These are phyloP conservation scores for Ascochyta pisi DNA, from an alignment of 2,329 filamentous ascomycete genomes.

Conservation along the genomic window DNA sequence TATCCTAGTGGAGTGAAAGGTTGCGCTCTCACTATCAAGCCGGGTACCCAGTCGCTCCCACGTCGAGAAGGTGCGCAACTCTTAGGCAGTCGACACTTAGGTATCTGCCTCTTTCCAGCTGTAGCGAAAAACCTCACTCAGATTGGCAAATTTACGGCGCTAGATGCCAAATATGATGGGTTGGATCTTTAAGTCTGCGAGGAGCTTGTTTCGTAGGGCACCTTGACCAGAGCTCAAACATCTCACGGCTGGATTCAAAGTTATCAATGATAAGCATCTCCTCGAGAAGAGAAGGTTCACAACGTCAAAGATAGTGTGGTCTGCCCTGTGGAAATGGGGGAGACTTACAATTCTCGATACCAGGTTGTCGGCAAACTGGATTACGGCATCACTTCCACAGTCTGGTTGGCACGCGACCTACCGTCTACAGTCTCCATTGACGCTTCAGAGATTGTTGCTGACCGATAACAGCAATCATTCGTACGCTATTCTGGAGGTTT, in stretches of 20 bases:
- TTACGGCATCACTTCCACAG: slow-evolving; percentile 16
- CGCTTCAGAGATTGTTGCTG: slow-evolving; percentile 1
- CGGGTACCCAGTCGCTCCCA: too few species aligned
- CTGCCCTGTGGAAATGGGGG: slow-evolving; percentile 12
- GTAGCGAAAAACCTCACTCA: too few species aligned
- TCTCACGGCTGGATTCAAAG: slow-evolving; percentile 19
- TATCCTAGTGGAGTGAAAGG: too few species aligned
- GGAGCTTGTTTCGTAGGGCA: slow-evolving; percentile 12
- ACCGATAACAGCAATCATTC: slow-evolving; percentile 1
- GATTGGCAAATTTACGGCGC: too few species aligned
- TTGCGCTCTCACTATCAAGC: too few species aligned
- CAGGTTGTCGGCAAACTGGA: slow-evolving; percentile 13
- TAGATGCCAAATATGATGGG: not conserved
- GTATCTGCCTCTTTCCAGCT: too few species aligned
- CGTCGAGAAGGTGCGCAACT: too few species aligned
- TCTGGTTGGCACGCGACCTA: slow-evolving; percentile 25
- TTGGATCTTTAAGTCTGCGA: not conserved
- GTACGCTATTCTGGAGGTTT: slow-evolving; percentile 18
- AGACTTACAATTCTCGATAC: too few species aligned
- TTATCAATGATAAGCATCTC: slow-evolving; percentile 15
- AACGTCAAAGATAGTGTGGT: slow-evolving; percentile 7
- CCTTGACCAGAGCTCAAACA: slow-evolving; percentile 22
- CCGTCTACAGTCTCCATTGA: slow-evolving; percentile 7
- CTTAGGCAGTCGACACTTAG: too few species aligned
- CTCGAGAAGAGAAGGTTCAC: slow-evolving; percentile 20